Conservation (phyloP, 2,329 filamentous ascomycete species). For the Talaromyces sp. region DNA sequence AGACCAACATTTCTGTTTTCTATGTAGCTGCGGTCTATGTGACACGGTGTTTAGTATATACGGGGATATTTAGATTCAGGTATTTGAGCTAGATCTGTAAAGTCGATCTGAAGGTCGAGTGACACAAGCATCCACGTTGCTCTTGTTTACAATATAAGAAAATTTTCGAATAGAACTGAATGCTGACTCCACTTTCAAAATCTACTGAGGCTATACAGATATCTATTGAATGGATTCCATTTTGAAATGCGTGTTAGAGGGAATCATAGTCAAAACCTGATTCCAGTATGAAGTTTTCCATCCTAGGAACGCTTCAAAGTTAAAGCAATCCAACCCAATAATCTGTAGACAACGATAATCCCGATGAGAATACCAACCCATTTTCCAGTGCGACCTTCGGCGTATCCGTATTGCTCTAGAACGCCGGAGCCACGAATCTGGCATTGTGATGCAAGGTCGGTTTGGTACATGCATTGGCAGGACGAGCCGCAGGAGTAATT, state of each 20-base stretch:
- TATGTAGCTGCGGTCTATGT: neutral
- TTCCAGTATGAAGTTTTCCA: neutral
- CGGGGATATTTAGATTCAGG: neutral
- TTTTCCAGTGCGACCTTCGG: conserved; percentile 58
- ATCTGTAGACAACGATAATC: conserved; percentile 70
- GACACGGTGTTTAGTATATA: no score
- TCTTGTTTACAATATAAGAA: no score
- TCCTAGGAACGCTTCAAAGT: conserved; percentile 3
- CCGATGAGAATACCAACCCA: conserved; percentile 75
- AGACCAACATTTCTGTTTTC: neutral
- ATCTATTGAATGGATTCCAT: no score
- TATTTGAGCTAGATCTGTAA: neutral
- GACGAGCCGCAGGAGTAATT: conserved; percentile 59
- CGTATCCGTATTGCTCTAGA: conserved; percentile 64
- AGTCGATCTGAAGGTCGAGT: neutral
- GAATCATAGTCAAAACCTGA: neutral
- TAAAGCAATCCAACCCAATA: conserved; percentile 53
- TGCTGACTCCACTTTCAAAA: neutral
- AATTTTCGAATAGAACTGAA: neutral
- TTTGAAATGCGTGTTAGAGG: no score
- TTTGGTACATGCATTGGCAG: conserved; percentile 70
- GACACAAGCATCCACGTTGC: no score
- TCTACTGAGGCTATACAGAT: no score
- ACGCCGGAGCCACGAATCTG: conserved; percentile 69
- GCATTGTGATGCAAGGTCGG: conserved; percentile 60